Evolutionary conservation across 495 filamentous ascomycete species (phyloP).

Genomic region (Cetradonia linearis): DNA sequence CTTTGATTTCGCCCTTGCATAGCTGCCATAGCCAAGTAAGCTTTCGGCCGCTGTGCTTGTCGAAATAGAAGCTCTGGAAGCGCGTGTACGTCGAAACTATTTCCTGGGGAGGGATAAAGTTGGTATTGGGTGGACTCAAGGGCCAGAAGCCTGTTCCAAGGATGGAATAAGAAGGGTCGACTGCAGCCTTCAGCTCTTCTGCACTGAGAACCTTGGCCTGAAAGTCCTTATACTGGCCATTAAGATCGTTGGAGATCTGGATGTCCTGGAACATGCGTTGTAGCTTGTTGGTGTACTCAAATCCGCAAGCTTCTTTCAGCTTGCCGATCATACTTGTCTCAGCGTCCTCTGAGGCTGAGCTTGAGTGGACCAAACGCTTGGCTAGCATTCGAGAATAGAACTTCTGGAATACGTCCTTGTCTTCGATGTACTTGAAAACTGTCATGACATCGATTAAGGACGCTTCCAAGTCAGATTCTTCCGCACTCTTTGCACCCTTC

Average conservation of each 20-base stretch:
- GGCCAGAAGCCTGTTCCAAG: slow-evolving; percentile 98
- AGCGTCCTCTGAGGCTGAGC: slow-evolving; percentile 89
- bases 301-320: slow-evolving; percentile 95
- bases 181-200: slow-evolving; percentile 46
- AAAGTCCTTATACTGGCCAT: slow-evolving; percentile 70
- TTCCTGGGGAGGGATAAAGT: slow-evolving; percentile 74
- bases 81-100: slow-evolving; percentile 79
- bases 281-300: slow-evolving; percentile 98
- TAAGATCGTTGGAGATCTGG: slow-evolving; percentile 95
- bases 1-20: slow-evolving; percentile 93
- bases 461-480: slow-evolving; percentile 87
- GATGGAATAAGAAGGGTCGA: slow-evolving; percentile 77
- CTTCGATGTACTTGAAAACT: slow-evolving; percentile 99
- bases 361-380: slow-evolving; percentile 86
- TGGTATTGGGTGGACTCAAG: slow-evolving; percentile 69
- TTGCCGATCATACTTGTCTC: slow-evolving; percentile 99
- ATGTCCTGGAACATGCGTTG: slow-evolving; percentile 99
- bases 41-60: slow-evolving; percentile 93
- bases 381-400: slow-evolving; percentile 97
- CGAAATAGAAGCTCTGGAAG: slow-evolving; percentile 83
- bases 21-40: slow-evolving; percentile 97
- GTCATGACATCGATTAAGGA: slow-evolving; percentile 96
- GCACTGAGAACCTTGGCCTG: slow-evolving; percentile 51
- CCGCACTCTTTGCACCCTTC: slow-evolving; percentile 80
- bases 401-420: slow-evolving; percentile 99